phyloP scores from a whole-genome alignment of 1,284 basidiomycete species.

The Mycena citricolor region DNA sequence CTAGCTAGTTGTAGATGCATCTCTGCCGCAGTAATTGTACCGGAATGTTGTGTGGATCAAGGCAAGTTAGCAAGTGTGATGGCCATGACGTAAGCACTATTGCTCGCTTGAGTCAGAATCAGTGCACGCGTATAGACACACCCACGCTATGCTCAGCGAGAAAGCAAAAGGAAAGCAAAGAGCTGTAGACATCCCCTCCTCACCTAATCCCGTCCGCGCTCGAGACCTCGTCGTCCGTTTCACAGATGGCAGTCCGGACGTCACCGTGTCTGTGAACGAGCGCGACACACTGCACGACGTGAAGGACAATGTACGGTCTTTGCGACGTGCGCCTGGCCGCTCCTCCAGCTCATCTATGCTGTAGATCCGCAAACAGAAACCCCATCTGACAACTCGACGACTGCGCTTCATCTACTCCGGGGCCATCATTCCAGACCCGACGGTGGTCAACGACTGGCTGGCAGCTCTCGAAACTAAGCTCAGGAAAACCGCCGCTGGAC shows the following conservation, averaged over 20 bases:
- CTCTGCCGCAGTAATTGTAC: too few species aligned
- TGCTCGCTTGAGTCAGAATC: too few species aligned
- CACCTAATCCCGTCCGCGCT: slow-evolving; percentile 24
- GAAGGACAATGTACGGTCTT: slow-evolving; percentile 65
- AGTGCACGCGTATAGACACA: too few species aligned
- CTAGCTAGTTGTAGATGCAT: too few species aligned
- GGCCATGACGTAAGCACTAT: too few species aligned
- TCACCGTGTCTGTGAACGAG: slow-evolving; percentile 42
- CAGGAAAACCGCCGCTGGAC: slow-evolving; percentile 36
- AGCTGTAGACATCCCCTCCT: slow-evolving; percentile 44
- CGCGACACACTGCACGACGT: slow-evolving; percentile 71
- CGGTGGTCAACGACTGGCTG: slow-evolving; percentile 72
- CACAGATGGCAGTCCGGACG: slow-evolving; percentile 57
- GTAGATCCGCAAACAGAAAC: slow-evolving; percentile 73
- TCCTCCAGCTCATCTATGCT: too few species aligned
- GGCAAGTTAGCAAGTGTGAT: too few species aligned
- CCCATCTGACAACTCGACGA: slow-evolving; percentile 61
- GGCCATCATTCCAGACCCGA: slow-evolving; percentile 77
- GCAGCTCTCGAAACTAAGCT: slow-evolving; percentile 63
- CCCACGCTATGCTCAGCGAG: slow-evolving; percentile 65
- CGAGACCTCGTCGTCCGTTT: slow-evolving; percentile 57
- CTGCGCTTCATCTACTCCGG: slow-evolving; percentile 87
- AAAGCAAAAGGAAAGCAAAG: slow-evolving; percentile 85
- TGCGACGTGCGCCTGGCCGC: not conserved
- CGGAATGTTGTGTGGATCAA: too few species aligned